phyloP scores from a whole-genome alignment of 2,329 filamentous ascomycete species.

The Xylaria digitata region DNA sequence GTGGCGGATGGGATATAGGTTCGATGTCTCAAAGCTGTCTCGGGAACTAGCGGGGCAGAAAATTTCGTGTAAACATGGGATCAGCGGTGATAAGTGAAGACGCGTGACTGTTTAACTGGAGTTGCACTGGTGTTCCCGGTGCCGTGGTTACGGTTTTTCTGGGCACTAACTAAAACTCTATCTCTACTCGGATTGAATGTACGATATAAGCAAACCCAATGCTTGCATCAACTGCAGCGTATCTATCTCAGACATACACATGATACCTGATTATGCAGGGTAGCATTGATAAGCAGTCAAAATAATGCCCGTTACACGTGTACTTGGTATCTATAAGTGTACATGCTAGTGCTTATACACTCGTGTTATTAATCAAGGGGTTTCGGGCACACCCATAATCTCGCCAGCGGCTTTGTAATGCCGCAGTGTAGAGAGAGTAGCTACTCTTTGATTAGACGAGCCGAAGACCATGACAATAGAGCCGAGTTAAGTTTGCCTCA shows the following conservation, averaged over 20 bases:
- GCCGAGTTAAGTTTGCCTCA: neutral
- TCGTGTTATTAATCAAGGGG: slow-evolving; percentile 10
- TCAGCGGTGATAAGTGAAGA: slow-evolving; percentile 8
- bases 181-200: neutral
- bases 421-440: slow-evolving; percentile 13
- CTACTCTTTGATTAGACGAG: slow-evolving; percentile 18
- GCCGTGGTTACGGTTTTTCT: neutral
- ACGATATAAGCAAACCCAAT: neutral
- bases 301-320: no score
- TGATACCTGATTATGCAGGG: slow-evolving; percentile 9
- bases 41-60: slow-evolving; percentile 20
- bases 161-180: neutral
- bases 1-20: slow-evolving; percentile 4
- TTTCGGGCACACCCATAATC: slow-evolving; percentile 2
- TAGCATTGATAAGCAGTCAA: neutral
- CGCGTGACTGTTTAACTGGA: neutral
- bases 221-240: neutral
- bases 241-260: neutral
- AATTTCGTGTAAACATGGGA: neutral
- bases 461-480: slow-evolving; percentile 2
- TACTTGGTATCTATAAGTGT: neutral
- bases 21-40: slow-evolving; percentile 7
- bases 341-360: neutral
- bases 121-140: slow-evolving; percentile 4
- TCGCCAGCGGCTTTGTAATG: neutral